Conservation (phyloP, 148 eudicot genomes). For the Dysphania ambrosioides region DNA sequence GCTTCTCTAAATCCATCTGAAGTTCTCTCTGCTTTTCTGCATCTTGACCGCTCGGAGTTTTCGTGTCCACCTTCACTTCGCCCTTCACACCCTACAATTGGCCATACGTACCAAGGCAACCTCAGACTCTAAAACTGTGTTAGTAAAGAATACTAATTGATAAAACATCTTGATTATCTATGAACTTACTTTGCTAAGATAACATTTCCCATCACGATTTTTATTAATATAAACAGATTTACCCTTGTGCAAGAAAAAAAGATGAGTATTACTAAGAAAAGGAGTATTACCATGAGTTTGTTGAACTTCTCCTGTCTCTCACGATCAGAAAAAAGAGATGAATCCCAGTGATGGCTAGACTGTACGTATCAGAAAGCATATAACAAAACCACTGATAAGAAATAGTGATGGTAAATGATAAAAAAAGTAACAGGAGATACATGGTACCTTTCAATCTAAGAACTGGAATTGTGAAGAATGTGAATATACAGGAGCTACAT, state of each 20-base stretch:
- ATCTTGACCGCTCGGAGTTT: slow-evolving; percentile 42
- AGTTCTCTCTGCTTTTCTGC: slow-evolving; percentile 73
- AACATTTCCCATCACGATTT: background rate
- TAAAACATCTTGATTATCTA: background rate
- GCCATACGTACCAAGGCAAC: slow-evolving; percentile 94
- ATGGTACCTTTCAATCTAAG: background rate
- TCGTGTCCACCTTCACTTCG: slow-evolving; percentile 46
- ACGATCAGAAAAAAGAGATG: slow-evolving; percentile 69
- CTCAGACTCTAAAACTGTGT: slow-evolving; percentile 99
- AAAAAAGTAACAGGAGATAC: background rate
- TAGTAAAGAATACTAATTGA: slow-evolving; percentile 42
- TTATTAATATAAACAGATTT: background rate
- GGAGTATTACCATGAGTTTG: slow-evolving; percentile 93
- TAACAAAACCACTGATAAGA: slow-evolving; percentile 21
- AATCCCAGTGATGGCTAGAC: slow-evolving; percentile 80
- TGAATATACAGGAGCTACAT: too few relatives aligned
- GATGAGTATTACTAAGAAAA: background rate
- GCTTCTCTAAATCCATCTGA: slow-evolving; percentile 89
- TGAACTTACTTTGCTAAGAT: background rate
- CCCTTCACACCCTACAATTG: slow-evolving; percentile 99
- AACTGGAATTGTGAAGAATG: background rate
- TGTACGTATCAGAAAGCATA: slow-evolving; percentile 33
- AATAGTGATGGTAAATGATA: background rate
- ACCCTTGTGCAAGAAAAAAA: background rate
- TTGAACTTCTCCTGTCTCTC: slow-evolving; percentile 94